A percentile compares a stretch with the other conserved stretches of the same genome.
Evolutionary conservation across 139 green algal genomes (phyloP).

Genomic region (Raphidocelis subcapitata): DNA sequence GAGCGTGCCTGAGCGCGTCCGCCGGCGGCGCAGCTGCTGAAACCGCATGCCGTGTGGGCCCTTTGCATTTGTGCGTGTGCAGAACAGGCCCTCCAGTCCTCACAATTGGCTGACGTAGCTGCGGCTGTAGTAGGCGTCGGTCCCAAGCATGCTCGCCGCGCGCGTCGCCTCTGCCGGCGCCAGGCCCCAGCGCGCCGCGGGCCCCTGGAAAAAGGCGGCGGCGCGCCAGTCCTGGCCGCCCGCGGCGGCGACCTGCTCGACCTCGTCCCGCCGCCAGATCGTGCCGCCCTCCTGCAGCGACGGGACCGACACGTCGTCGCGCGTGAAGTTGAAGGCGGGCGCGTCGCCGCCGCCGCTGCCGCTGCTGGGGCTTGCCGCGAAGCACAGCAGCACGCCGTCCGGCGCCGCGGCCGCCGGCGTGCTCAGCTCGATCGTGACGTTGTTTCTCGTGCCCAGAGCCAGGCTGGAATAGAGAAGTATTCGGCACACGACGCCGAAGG

Average conservation of each 20-base stretch:
- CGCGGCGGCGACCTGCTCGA: not conserved
- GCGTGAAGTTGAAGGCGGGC: not conserved
- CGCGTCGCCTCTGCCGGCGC: not conserved
- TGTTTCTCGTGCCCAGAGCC: not conserved
- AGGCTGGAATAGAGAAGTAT: constrained; percentile 17
- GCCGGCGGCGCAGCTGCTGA: too few species aligned
- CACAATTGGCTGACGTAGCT: not conserved
- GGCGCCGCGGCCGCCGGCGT: constrained; percentile 14
- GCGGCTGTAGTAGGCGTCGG: constrained; percentile 2
- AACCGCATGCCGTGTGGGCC: too few species aligned
- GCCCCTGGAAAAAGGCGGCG: not conserved
- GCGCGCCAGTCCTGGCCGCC: not conserved
- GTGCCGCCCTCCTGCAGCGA: constrained; percentile 11
- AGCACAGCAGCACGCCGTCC: constrained; percentile 17
- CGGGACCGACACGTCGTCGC: not conserved
- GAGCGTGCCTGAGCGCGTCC: too few species aligned
- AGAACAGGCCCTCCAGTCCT: too few species aligned
- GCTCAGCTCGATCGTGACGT: constrained; percentile 3
- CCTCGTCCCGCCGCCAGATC: not conserved
- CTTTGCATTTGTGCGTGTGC: too few species aligned
- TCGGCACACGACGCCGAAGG: constrained; percentile 18
- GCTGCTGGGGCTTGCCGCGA: too few species aligned
- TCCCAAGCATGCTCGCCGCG: not conserved
- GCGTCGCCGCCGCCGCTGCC: not conserved
- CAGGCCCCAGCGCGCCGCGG: not conserved